These are phyloP conservation scores for Asparagopsis taxiformis DNA, from an alignment of 31 red algal species.

Conservation along the genomic window DNA sequence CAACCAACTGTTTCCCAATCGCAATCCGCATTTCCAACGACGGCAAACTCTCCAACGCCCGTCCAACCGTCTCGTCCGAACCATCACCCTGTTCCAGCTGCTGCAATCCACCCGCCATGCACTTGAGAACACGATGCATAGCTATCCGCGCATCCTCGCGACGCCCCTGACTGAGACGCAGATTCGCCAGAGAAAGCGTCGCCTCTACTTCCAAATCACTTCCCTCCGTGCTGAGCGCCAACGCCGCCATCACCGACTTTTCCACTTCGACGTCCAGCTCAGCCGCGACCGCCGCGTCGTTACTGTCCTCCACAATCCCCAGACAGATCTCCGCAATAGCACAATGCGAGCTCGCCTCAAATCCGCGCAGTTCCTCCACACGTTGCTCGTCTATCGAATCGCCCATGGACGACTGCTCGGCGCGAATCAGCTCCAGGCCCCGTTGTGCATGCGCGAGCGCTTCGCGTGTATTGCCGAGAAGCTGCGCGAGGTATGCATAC, in stretches of 20 bases:
- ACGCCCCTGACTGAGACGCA: constrained; percentile 69
- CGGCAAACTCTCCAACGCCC: constrained; percentile 30
- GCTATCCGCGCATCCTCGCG: constrained; percentile 27
- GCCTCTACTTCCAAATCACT: constrained; percentile 38
- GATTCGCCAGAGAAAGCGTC: constrained; percentile 43
- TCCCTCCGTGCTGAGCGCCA: constrained; percentile 30
- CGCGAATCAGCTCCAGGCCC: constrained; percentile 43
- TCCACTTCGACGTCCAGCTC: constrained; percentile 52
- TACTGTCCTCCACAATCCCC: constrained; percentile 59
- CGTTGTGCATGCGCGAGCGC: constrained; percentile 17
- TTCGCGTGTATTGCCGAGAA: constrained; percentile 33
- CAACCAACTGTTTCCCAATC: constrained; percentile 66
- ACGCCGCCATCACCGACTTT: constrained; percentile 40
- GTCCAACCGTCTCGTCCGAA: constrained; percentile 7
- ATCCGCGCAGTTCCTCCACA: constrained; percentile 19
- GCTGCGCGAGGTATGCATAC: constrained; percentile 62
- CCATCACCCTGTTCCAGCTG: constrained; percentile 34
- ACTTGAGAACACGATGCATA: constrained; percentile 35
- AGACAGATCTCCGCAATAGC: constrained; percentile 52
- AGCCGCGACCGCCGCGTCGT: constrained; percentile 34
- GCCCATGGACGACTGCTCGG: constrained; percentile 19
- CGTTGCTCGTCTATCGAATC: constrained; percentile 8
- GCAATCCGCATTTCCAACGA: constrained; percentile 66
- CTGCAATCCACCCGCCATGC: constrained; percentile 33
- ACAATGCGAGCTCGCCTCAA: constrained; percentile 49